These are phyloP conservation scores for Penicillium sp. DNA, from an alignment of 2,329 filamentous ascomycete species.

Conservation along the genomic window DNA sequence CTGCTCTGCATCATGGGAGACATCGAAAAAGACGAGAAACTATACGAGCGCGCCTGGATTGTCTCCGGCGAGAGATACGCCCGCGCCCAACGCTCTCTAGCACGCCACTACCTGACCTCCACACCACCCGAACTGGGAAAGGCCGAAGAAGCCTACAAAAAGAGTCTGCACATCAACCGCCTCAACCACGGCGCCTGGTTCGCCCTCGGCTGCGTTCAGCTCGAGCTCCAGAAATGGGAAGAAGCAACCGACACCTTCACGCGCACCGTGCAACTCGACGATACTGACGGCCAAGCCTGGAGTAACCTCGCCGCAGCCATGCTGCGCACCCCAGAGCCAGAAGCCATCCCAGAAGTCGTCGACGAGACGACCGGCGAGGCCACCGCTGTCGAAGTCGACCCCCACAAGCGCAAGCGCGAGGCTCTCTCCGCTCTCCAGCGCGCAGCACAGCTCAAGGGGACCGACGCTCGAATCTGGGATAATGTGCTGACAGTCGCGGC, in stretches of 20 bases:
- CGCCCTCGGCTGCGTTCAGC: constrained; percentile 78
- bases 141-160: constrained; percentile 72
- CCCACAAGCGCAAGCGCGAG: constrained; percentile 63
- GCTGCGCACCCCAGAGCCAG: constrained; percentile 49
- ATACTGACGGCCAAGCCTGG: constrained; percentile 88
- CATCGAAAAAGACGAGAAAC: constrained; percentile 66
- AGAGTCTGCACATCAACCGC: constrained; percentile 73
- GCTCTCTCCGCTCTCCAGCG: constrained; percentile 82
- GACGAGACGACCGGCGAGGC: constrained; percentile 28
- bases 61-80: constrained; percentile 77
- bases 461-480: constrained; percentile 93
- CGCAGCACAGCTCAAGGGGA: constrained; percentile 75
- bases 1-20: constrained; percentile 93
- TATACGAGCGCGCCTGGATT: constrained; percentile 85
- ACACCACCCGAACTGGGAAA: constrained; percentile 59
- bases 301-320: constrained; percentile 87
- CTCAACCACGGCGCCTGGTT: constrained; percentile 84
- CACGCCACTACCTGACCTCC: constrained; percentile 67
- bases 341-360: constrained; percentile 27
- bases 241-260: constrained; percentile 80
- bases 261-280: constrained; percentile 77
- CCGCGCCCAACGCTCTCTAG: constrained; percentile 81
- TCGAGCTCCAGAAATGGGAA: constrained; percentile 71
- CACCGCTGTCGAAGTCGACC: constrained; percentile 41
- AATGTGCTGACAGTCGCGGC: constrained; percentile 87